Percentiles rank a stretch among this genome's conserved stretches.
Conservation (phyloP, 345 rosid species). For the Aquilaria sinensis region DNA sequence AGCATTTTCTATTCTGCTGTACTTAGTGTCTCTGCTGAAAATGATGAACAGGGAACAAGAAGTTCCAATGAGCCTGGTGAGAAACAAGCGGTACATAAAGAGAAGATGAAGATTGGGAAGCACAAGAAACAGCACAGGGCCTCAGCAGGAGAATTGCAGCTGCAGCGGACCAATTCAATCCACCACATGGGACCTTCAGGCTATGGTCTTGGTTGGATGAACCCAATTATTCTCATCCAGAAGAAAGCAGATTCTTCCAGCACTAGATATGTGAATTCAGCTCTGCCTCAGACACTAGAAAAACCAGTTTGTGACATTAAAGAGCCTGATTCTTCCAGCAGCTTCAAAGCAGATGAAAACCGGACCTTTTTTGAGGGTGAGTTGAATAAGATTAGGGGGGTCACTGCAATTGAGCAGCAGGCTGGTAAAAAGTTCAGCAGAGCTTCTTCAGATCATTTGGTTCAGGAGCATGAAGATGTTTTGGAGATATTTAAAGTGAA, state of each 20-base stretch:
- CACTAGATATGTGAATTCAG: conserved; percentile 9
- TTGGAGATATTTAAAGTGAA: conserved; percentile 52
- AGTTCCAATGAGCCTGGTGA: conserved; percentile 8
- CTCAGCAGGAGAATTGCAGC: conserved; percentile 17
- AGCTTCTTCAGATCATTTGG: conserved; percentile 26
- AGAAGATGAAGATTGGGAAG: conserved; percentile 15
- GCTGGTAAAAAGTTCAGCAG: conserved; percentile 7
- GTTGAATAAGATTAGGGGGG: no score
- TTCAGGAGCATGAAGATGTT: conserved; percentile 53
- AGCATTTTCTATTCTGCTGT: conserved; percentile 2
- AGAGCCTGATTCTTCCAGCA: not conserved
- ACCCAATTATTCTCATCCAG: conserved; percentile 37
- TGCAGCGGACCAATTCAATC: conserved; percentile 18
- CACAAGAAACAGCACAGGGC: conserved; percentile 12
- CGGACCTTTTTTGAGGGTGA: conserved; percentile 1
- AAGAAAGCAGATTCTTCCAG: conserved; percentile 17
- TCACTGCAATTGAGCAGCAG: no score
- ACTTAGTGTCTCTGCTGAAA: conserved; percentile 5
- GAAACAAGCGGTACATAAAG: conserved; percentile 20
- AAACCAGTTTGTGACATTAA: conserved; percentile 1
- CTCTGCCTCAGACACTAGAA: conserved; percentile 6
- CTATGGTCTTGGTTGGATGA: conserved; percentile 24
- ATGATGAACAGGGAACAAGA: conserved; percentile 16
- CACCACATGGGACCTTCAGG: conserved; percentile 23
- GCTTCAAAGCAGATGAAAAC: not conserved